Evolutionary conservation across 2,329 filamentous ascomycete species (phyloP), one percentile per base, ranked within the genome.

Genomic region (Aureobasidium vineae): DNA sequence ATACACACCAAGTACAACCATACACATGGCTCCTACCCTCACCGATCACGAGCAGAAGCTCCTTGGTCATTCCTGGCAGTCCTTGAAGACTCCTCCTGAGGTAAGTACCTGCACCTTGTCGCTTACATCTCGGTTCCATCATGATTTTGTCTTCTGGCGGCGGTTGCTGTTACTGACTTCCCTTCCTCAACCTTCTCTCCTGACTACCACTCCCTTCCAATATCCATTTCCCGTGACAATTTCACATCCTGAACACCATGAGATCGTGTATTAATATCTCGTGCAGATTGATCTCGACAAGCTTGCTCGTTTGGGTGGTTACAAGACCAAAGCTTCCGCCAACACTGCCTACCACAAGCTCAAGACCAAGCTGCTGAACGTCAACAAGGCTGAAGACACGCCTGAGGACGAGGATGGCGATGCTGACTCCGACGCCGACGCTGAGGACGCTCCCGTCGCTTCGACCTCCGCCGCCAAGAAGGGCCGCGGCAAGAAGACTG

Each of bases 361-460:
- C 81, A 31, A 90, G 90, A 66, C 96, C 75, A 70, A 96, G 79
- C 33, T 36, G 3, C 11, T 13, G 10, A 13, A 10, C 33, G 13
- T 36, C 8, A 36, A 36, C 33, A 36, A 36, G 10, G 33, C 33
- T 10, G 33, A 36, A 36, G 33, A 13, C 33, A 7, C 5, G 31
- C 31, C 31, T 31, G 10, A 36, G 33, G 33, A 36, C n/a, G 23
- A 52, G 6, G 7, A n/a, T 31, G 49, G 41, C 31, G 28, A 36
- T 10, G 52, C 15, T 26, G 45, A 54, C 5, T 26, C 13, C 15
- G 66, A 26, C 6, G 33, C 52, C 52, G 53, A 52, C 31, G 41
- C 15, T 15, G 47, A 59, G 11, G 53, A 52, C 7, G 26, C 49
- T n/a, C 16, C 53, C 23, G 54, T 15, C 19, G 11, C 38, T 36